These are phyloP conservation scores for Nigrospora sphaerica DNA, from an alignment of 2,329 filamentous ascomycete genomes.

Conservation along the genomic window DNA sequence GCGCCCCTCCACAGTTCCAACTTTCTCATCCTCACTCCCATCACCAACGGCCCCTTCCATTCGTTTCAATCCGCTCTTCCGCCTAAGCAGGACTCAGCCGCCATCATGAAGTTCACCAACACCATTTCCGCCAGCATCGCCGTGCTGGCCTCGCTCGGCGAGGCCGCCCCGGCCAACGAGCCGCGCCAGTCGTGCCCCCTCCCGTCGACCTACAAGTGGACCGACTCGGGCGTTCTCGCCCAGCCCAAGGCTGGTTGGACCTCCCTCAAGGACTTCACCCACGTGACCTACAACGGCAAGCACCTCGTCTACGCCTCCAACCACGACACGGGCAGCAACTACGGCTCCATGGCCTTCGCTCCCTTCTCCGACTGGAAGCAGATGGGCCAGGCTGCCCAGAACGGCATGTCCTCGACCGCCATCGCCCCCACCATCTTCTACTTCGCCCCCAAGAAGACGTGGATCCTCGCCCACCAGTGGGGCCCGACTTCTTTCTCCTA, in stretches of 20 bases:
- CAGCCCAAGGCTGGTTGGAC: conserved; percentile 5
- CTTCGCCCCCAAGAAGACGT: conserved; percentile 53
- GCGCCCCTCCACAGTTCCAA: too few species aligned
- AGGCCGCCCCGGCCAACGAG: too few species aligned
- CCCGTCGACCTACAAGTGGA: conserved; percentile 1
- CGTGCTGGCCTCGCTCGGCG: too few species aligned
- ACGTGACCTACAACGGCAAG: conserved; percentile 45
- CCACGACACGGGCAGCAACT: conserved; percentile 32
- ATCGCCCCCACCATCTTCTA: conserved; percentile 59
- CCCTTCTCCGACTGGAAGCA: conserved; percentile 45
- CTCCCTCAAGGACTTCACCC: conserved; percentile 58
- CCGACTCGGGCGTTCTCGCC: neutral
- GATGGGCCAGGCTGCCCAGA: conserved; percentile 46
- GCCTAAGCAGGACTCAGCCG: too few species aligned
- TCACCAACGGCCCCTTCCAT: too few species aligned
- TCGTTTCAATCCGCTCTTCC: too few species aligned
- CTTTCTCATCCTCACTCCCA: too few species aligned
- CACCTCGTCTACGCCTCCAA: conserved; percentile 54
- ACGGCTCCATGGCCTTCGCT: conserved; percentile 53
- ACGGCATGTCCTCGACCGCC: conserved; percentile 32
- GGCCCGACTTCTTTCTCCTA: conserved; percentile 53
- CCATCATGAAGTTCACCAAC: too few species aligned
- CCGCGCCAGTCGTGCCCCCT: neutral
- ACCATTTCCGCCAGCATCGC: too few species aligned
- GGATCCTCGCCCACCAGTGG: conserved; percentile 63